Percentiles rank a stretch among this genome's conserved stretches.
These are phyloP conservation scores for Xerocomus amazonicus DNA, from an alignment of 1,284 basidiomycete species.

Conservation along the genomic window DNA sequence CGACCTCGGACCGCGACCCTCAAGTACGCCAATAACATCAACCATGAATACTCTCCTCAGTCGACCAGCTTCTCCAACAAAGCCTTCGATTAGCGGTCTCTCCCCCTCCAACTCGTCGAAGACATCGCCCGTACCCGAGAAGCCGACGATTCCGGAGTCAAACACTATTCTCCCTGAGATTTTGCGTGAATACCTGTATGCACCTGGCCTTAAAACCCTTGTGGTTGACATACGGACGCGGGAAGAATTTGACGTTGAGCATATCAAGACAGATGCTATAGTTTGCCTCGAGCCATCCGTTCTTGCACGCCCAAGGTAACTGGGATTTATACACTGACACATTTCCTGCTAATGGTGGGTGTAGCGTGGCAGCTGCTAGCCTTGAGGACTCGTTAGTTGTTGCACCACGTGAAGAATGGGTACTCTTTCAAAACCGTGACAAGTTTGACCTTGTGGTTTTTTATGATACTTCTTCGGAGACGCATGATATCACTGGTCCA, in stretches of 20 bases:
- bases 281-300: constrained; percentile 87
- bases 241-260: constrained; percentile 71
- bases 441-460: constrained; percentile 90
- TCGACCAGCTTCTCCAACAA: constrained; percentile 52
- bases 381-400: constrained; percentile 79
- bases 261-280: constrained; percentile 66
- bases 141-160: constrained; percentile 43
- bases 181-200: constrained; percentile 57
- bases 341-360: constrained; percentile 13
- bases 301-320: constrained; percentile 63
- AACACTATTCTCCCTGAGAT: constrained; percentile 61
- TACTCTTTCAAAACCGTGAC: constrained; percentile 76
- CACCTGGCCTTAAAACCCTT: constrained; percentile 60
- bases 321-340: not conserved
- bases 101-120: constrained; percentile 20
- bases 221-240: constrained; percentile 82
- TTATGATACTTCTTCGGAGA: constrained; percentile 73
- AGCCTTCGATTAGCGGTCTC: constrained; percentile 23
- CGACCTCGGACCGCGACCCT: constrained; percentile 56
- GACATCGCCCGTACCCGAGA: constrained; percentile 33
- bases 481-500: constrained; percentile 51
- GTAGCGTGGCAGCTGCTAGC: constrained; percentile 60
- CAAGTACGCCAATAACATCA: constrained; percentile 68
- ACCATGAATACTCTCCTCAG: constrained; percentile 54
- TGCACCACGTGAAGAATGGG: constrained; percentile 67